A percentile compares a stretch with the other conserved stretches of the same genome.
phyloP scores from a whole-genome alignment of 192 early-diverging fungal genomes.

The Endogone sp. region DNA sequence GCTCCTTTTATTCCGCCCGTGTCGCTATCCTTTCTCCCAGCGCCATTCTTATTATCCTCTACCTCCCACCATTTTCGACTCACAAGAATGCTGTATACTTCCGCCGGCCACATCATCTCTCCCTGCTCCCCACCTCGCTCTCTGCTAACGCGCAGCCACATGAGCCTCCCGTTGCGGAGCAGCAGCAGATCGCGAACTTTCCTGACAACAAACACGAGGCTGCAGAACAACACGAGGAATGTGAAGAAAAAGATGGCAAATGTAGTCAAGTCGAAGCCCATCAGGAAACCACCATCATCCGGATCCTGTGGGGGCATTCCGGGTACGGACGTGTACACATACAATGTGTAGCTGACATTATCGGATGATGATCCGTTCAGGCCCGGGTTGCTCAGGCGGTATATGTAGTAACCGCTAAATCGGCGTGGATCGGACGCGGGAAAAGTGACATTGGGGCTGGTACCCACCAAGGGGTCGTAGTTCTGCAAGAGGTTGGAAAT shows the following conservation, averaged over 20 bases:
- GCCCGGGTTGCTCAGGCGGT: constrained; percentile 18
- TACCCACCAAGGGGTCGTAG: background rate
- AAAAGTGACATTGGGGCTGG: constrained; percentile 10
- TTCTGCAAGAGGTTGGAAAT: background rate
- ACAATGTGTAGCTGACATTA: background rate
- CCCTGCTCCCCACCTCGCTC: too few species aligned
- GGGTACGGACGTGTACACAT: background rate
- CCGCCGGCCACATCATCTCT: background rate
- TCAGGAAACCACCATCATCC: background rate
- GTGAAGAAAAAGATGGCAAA: background rate
- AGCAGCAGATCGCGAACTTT: background rate
- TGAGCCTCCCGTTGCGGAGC: background rate
- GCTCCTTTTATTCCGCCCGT: too few species aligned
- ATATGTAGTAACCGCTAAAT: constrained; percentile 33
- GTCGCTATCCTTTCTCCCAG: background rate
- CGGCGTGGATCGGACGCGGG: constrained; percentile 20
- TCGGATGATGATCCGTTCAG: background rate
- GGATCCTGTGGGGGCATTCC: background rate
- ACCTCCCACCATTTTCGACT: background rate
- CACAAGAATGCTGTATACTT: background rate
- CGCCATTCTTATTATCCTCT: background rate
- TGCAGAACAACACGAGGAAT: background rate
- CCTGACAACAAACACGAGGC: background rate
- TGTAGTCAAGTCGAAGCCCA: background rate
- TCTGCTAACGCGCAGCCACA: background rate